Evolutionary conservation across 345 rosid genomes (phyloP), one percentile per base, ranked within the genome.

Genomic region (Clarkia xantiana): DNA sequence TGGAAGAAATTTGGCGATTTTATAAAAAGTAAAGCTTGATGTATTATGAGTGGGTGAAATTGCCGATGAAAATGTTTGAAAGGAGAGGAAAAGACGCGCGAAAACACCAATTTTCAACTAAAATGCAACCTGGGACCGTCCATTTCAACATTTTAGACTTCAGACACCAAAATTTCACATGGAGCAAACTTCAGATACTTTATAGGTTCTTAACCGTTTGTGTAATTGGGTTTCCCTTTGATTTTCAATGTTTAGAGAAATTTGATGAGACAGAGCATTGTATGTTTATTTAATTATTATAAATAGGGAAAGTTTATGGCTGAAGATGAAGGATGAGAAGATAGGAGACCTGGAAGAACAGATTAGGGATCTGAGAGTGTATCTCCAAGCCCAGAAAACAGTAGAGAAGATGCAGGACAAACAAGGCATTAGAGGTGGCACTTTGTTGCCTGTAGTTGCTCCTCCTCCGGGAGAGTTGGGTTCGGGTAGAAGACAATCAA

Each of bases 331-430:
- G 75, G 85, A 81, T 29, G 83, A 72, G 74, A 71, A 25, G 44
- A 73, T 80, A 52, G 71, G 40, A 58, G 94, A 91, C 58, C 77
- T 86, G 45, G 81, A 84, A 66, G 94, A 86, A 66, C 94, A 89
- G 98, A 73, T 86, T 46, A 72, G 96, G 57, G 96, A 91, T 62
- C 71, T 91, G 43, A 86, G 57, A 6, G 72, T 84, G 14, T 79
- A 77, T 57, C 54, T 83, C 0, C 81, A 75, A 78, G 90, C 93
- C 42, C 87, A 91, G 68, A 84, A 81, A 62, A 83, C 83, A 0
- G 63, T 86, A 2, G 40, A 41, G 55, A 66, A 71, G 50, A 72
- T 78, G 78, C 57, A 65, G n/a, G 82, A 62, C 62, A 40, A 77
- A 6, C 78, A 79, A 53, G 80, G 75, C 39, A 67, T 79, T 55